A percentile compares a stretch with the other conserved stretches of the same genome.
Evolutionary conservation across 768 basidiomycete genomes (phyloP).

Genomic region (Fibroporia radiculosa): DNA sequence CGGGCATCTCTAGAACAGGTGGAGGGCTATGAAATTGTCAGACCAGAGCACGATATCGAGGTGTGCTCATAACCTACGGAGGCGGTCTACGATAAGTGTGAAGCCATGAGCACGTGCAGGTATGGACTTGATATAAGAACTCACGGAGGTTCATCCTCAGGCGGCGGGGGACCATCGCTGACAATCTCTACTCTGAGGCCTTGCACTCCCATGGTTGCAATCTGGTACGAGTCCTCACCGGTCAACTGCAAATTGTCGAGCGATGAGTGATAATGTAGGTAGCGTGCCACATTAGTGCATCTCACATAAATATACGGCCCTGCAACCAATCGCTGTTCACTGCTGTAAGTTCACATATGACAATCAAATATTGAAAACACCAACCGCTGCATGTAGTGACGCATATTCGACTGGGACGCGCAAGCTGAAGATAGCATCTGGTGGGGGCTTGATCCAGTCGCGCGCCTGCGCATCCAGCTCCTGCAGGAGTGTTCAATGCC

Average conservation of each 20-base stretch:
- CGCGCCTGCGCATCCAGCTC: conserved; percentile 75
- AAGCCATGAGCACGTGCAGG: not conserved
- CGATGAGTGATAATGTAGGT: conserved; percentile 8
- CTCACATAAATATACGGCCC: conserved; percentile 80
- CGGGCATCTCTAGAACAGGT: conserved; percentile 82
- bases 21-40: conserved; percentile 34
- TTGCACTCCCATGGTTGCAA: conserved; percentile 77
- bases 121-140: conserved; percentile 20
- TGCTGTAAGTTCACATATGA: too few species aligned
- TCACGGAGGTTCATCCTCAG: conserved; percentile 71
- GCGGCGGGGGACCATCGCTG: conserved; percentile 77
- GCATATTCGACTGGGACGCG: conserved; percentile 86
- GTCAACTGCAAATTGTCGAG: conserved; percentile 46
- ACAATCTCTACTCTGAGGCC: conserved; percentile 83
- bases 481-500: conserved; percentile 28
- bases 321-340: conserved; percentile 59
- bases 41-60: conserved; percentile 1
- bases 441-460: conserved; percentile 84
- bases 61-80: conserved; percentile 33
- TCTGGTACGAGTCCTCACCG: conserved; percentile 82
- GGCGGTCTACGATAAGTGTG: conserved; percentile 31
- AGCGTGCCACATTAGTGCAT: conserved; percentile 2
- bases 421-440: conserved; percentile 65
- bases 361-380: conserved; percentile 27
- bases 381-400: conserved; percentile 74